Percentiles rank a stretch among this genome's conserved stretches.
phyloP scores from a whole-genome alignment of 805 yeast genomes.

The Lachancea thermotolerans region DNA sequence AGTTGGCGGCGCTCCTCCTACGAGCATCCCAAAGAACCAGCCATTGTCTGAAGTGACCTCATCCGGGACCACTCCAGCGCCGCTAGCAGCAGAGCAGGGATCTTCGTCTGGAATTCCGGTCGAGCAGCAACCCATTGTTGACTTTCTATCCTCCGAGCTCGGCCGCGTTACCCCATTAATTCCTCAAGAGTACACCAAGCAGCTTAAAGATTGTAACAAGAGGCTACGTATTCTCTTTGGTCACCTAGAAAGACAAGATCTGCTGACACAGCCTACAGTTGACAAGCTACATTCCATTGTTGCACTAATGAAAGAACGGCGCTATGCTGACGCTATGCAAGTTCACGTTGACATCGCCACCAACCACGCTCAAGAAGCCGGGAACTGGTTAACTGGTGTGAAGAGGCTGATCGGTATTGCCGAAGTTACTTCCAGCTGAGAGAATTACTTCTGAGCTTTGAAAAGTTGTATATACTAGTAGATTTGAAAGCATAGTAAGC shows the following conservation, averaged over 20 bases:
- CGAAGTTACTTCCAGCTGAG: conserved; percentile 34
- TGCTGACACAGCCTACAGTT: conserved; percentile 52
- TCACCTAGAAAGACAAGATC: conserved; percentile 67
- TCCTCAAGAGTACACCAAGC: conserved; percentile 68
- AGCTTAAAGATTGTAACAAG: conserved; percentile 73
- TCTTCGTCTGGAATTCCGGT: conserved; percentile 53
- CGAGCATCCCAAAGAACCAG: conserved; percentile 1
- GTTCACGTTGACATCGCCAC: conserved; percentile 55
- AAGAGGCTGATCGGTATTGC: conserved; percentile 78
- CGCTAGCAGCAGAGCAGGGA: conserved; percentile 34
- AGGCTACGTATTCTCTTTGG: conserved; percentile 71
- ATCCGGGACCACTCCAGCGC: conserved; percentile 15
- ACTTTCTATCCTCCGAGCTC: conserved; percentile 48
- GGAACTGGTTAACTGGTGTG: conserved; percentile 90
- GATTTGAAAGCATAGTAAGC: background rate
- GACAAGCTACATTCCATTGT: conserved; percentile 46
- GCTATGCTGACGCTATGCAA: conserved; percentile 53
- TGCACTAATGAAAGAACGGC: conserved; percentile 43
- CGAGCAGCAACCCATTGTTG: conserved; percentile 49
- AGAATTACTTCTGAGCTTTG: background rate
- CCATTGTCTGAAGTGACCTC: conserved; percentile 17
- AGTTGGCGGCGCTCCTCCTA: conserved; percentile 5
- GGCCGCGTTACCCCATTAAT: conserved; percentile 61
- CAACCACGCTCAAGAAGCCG: conserved; percentile 63
- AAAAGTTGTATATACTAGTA: background rate